Conservation (phyloP, 179 eudicot genomes). For the Patellifolia procumbens region DNA sequence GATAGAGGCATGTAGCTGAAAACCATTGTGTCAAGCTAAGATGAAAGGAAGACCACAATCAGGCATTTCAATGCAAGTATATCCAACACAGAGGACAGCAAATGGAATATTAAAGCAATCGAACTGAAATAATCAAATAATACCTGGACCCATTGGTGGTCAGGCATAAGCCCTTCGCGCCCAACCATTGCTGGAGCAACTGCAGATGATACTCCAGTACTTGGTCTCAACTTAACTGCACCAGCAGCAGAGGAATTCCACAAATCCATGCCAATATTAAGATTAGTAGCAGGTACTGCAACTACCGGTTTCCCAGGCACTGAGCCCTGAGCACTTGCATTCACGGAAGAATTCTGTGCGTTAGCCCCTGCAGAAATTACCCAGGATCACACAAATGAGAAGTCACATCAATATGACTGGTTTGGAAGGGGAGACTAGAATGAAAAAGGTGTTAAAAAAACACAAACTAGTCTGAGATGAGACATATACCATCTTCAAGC, state of each 20-base stretch:
- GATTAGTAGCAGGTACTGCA: conserved; percentile 61
- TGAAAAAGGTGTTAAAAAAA: background rate
- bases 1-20: background rate
- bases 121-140: conserved; percentile 13
- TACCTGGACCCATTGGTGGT: conserved; percentile 65
- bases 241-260: conserved; percentile 74
- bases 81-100: background rate
- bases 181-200: conserved; percentile 45
- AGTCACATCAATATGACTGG: background rate
- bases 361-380: conserved; percentile 58
- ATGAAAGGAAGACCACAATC: background rate
- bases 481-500: conserved; percentile 84
- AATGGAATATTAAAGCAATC: background rate
- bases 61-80: background rate
- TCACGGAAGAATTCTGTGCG: conserved; percentile 48
- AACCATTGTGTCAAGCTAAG: background rate
- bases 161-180: conserved; percentile 46
- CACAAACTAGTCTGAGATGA: background rate
- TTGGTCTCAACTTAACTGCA: conserved; percentile 54
- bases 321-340: conserved; percentile 44
- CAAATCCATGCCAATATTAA: conserved; percentile 91
- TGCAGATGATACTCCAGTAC: conserved; percentile 47
- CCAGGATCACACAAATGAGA: conserved; percentile 7
- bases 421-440: background rate
- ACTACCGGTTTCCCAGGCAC: conserved; percentile 70